Percentiles rank a stretch among this genome's conserved stretches.
These are phyloP conservation scores for Lophiotrema nucula DNA, from an alignment of 495 filamentous ascomycete genomes.

Conservation along the genomic window DNA sequence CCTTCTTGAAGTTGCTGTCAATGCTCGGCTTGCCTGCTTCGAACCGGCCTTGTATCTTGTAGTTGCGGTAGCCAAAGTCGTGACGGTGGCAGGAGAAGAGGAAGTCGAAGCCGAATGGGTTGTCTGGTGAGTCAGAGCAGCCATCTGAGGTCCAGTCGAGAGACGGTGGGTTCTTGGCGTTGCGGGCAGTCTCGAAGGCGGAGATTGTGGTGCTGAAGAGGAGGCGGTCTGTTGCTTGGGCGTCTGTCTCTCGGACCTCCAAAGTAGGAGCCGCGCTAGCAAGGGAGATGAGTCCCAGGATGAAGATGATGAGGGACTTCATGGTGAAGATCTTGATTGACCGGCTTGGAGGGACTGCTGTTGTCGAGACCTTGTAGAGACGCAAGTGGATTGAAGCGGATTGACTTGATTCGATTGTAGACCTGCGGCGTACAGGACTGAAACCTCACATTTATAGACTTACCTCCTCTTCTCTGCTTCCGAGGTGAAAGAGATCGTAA, in stretches of 20 bases:
- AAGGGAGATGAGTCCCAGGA: slow-evolving; percentile 19
- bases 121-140: slow-evolving; percentile 47
- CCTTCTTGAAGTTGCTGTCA: slow-evolving; percentile 48
- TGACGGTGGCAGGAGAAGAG: slow-evolving; percentile 45
- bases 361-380: not conserved
- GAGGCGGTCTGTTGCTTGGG: slow-evolving; percentile 39
- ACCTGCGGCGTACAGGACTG: not conserved
- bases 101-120: slow-evolving; percentile 48
- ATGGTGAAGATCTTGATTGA: slow-evolving; percentile 19
- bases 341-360: no score
- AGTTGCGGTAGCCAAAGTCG: slow-evolving; percentile 53
- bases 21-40: slow-evolving; percentile 37
- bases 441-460: not conserved
- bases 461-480: not conserved
- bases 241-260: slow-evolving; percentile 12
- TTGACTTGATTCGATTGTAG: not conserved
- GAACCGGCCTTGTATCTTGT: slow-evolving; percentile 45
- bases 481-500: not conserved
- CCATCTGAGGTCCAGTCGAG: slow-evolving; percentile 44
- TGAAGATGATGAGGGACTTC: slow-evolving; percentile 31
- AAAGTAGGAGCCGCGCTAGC: slow-evolving; percentile 19
- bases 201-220: slow-evolving; percentile 41
- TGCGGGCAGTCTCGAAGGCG: slow-evolving; percentile 37
- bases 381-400: not conserved
- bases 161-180: slow-evolving; percentile 34